Evolutionary conservation across 2,329 filamentous ascomycete genomes (phyloP).

Genomic region (Fusarium succisae): DNA sequence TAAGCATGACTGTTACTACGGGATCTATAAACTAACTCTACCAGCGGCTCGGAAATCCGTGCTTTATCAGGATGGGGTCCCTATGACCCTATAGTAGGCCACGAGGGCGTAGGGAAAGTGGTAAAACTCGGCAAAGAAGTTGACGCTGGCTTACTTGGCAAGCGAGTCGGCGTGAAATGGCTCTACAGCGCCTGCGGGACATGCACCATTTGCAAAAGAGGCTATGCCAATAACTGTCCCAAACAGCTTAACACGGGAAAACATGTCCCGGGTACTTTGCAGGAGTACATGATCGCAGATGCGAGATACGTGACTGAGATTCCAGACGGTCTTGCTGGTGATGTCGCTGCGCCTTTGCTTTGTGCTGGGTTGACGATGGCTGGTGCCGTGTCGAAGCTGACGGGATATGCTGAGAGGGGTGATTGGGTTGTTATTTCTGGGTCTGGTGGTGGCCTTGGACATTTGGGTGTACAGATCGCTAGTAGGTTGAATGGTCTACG

Average conservation of each 20-base stretch:
- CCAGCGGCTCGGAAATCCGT: constrained; percentile 45
- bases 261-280: constrained; percentile 46
- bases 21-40: background rate
- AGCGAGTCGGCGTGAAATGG: constrained; percentile 56
- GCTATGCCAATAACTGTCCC: constrained; percentile 52
- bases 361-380: constrained; percentile 49
- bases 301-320: constrained; percentile 42
- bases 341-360: constrained; percentile 43
- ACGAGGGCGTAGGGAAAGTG: constrained; percentile 46
- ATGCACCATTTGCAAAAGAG: constrained; percentile 49
- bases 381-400: constrained; percentile 38
- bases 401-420: background rate
- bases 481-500: constrained; percentile 24
- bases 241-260: constrained; percentile 54
- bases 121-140: constrained; percentile 45
- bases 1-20: rapidly evolving
- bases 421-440: constrained; percentile 48
- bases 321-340: constrained; percentile 25
- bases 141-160: constrained; percentile 41
- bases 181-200: constrained; percentile 53
- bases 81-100: constrained; percentile 42
- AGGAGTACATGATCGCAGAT: constrained; percentile 46
- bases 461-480: constrained; percentile 48
- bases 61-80: constrained; percentile 43
- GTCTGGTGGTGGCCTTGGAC: constrained; percentile 46